Conservation (phyloP, 306 rosid genomes). For the Acmispon strigosus region DNA sequence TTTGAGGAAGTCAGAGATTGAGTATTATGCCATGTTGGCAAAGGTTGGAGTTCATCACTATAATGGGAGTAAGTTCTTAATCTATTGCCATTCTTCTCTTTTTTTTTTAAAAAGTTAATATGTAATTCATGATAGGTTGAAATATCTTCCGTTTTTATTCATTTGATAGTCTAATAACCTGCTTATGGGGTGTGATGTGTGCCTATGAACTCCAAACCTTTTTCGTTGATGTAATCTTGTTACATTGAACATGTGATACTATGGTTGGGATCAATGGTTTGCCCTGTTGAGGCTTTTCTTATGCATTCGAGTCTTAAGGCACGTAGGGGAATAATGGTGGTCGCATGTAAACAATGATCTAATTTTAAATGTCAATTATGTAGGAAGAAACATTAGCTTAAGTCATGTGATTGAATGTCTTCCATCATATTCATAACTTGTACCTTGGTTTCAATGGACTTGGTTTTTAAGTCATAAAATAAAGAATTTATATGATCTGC, state of each 20-base stretch:
- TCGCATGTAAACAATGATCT: not conserved
- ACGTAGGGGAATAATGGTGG: not conserved
- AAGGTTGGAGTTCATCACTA: slow-evolving; percentile 82
- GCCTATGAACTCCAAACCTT: not conserved
- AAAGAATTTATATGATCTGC: not conserved
- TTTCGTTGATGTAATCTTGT: not conserved
- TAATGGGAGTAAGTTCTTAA: slow-evolving; percentile 60
- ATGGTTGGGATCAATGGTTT: not conserved
- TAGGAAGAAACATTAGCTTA: not conserved
- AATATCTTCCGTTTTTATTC: not conserved
- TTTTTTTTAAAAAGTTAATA: not conserved
- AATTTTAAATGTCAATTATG: not conserved
- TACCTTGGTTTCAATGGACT: not conserved
- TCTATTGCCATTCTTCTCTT: not conserved
- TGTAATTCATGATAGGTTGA: not conserved
- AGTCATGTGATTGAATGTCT: not conserved
- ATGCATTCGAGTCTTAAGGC: not conserved
- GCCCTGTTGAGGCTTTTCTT: not conserved
- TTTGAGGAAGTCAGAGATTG: slow-evolving; percentile 66
- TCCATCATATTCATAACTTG: not conserved
- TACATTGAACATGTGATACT: not conserved
- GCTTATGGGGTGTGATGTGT: not conserved
- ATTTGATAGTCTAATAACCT: not conserved
- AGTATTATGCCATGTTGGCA: slow-evolving; percentile 77
- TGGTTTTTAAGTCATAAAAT: not conserved